Base-by-base conservation (phyloP, 331 rosid species). In the Arachis monticola region DNA sequence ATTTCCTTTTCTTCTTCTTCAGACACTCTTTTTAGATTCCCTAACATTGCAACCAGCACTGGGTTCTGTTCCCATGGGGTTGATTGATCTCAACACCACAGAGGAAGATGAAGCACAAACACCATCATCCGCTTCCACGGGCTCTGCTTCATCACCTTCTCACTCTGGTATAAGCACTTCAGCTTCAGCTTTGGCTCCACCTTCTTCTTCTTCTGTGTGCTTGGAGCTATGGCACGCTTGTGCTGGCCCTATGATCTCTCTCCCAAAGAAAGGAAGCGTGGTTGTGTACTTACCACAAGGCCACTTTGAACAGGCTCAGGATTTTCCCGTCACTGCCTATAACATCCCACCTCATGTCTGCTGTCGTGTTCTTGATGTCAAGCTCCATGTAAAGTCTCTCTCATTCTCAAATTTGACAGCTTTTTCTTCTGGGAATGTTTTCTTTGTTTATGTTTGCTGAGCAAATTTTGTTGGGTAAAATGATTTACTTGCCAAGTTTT, bases 161-260 rank as follows among this genome's bases (percentile, higher is more conserved):
- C 86, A 79, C 27, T 85, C 96, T 2, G 91, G 84, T 10, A 64
- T 79, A 59, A 84, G 80, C 38, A 79, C 82, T 67, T 85, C 85
- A 44, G 83, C 83, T 59, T 70, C 83, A 6, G 35, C 84, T 17
- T n/a, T 31, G 11, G 32, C 17, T 27, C 6, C 7, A 32, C 68
- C 81, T 68, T 52, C 82, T 51, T 60, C 89, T 10, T 55, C 92
- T 51, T 82, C 99, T 5, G 92, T 92, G 69, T 92, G 99, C 84
- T 81, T 95, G 90, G 98, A 95, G 83, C 90, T 95, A 2, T 95
- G 98, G 99, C 99, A 95, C 76, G 99, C 99, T 0, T 95, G 98
- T 80, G 99, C 99, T 0, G 99, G 99, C 2, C 99, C 99, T 17
- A 70, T 90, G 82, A 90, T 91, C 83, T 92, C 98, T 22, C 70